Conservation (phyloP, 2,329 filamentous ascomycete species). For the Colletotrichum filicis region DNA sequence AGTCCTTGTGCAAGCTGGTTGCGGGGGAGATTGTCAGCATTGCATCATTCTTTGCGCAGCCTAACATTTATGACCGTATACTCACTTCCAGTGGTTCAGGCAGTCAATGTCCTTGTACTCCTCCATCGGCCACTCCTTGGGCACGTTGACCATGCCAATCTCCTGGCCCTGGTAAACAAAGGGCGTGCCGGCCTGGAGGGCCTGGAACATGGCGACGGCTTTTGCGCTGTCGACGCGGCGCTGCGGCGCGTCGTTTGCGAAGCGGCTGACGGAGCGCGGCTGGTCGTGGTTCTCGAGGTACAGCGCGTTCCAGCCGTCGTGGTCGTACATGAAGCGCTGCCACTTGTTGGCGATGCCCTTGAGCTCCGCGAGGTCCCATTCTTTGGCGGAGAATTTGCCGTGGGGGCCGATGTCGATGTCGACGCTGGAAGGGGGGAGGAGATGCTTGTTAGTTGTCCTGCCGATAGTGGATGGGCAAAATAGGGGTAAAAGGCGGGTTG, state of each 20-base stretch:
- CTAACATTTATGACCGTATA: too few relatives aligned
- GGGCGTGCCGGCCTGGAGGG: constrained; percentile 69
- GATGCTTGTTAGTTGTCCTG: neutral
- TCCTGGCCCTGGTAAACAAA: constrained; percentile 80
- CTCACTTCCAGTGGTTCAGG: constrained; percentile 61
- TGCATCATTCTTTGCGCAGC: too few relatives aligned
- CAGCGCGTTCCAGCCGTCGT: constrained; percentile 72
- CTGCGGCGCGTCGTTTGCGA: constrained; percentile 59
- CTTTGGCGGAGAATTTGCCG: constrained; percentile 54
- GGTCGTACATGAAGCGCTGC: constrained; percentile 69
- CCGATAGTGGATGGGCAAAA: neutral
- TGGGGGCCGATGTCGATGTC: constrained; percentile 58
- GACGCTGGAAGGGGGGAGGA: constrained; percentile 46
- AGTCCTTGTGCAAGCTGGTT: constrained; percentile 49
- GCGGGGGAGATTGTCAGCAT: neutral
- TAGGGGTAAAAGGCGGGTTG: neutral
- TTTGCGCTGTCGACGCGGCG: constrained; percentile 64
- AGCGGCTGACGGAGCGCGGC: constrained; percentile 68
- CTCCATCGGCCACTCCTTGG: constrained; percentile 67
- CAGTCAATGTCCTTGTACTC: constrained; percentile 77
- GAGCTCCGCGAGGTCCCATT: constrained; percentile 61
- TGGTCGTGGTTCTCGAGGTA: constrained; percentile 77
- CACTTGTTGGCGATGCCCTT: constrained; percentile 66
- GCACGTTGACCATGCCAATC: constrained; percentile 74
- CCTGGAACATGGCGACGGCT: constrained; percentile 67